A percentile compares a stretch with the other conserved stretches of the same genome.
These are phyloP conservation scores for Candida krabiensis DNA, from an alignment of 805 yeast genomes.

Conservation along the genomic window DNA sequence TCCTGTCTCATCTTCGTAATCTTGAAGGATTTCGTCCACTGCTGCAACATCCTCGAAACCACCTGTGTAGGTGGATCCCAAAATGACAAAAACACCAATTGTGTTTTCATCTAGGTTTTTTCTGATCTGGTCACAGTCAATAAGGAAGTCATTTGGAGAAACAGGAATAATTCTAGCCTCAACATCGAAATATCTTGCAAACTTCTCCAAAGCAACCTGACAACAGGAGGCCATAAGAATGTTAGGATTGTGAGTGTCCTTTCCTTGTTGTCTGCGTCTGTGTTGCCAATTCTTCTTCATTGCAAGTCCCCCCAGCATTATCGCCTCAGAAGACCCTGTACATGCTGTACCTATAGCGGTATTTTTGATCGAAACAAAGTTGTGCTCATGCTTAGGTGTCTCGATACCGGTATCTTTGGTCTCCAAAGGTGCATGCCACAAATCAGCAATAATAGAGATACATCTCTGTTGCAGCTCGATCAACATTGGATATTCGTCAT, in stretches of 20 bases:
- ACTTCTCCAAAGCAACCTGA: slow-evolving; percentile 92
- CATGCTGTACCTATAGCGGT: slow-evolving; percentile 83
- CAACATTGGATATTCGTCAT: slow-evolving; percentile 89
- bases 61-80: slow-evolving; percentile 94
- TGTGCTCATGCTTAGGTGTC: slow-evolving; percentile 10
- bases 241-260: slow-evolving; percentile 66
- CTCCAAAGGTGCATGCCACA: slow-evolving; percentile 71
- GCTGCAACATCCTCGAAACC: slow-evolving; percentile 77
- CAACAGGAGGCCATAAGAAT: slow-evolving; percentile 91
- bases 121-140: slow-evolving; percentile 60
- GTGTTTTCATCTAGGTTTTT: slow-evolving; percentile 84
- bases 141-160: slow-evolving; percentile 57
- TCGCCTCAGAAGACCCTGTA: slow-evolving; percentile 92
- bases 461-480: slow-evolving; percentile 80
- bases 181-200: slow-evolving; percentile 91
- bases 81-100: slow-evolving; percentile 82
- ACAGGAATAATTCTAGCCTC: slow-evolving; percentile 78
- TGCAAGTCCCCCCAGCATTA: slow-evolving; percentile 91
- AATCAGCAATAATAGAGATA: slow-evolving; percentile 70
- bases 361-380: slow-evolving; percentile 12
- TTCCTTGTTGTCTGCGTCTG: slow-evolving; percentile 57
- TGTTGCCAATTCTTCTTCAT: slow-evolving; percentile 89
- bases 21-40: slow-evolving; percentile 65
- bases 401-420: slow-evolving; percentile 19
- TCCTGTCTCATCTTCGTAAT: slow-evolving; percentile 67